Conservation (phyloP, 495 filamentous ascomycete genomes). For the Daldinia loculata region DNA sequence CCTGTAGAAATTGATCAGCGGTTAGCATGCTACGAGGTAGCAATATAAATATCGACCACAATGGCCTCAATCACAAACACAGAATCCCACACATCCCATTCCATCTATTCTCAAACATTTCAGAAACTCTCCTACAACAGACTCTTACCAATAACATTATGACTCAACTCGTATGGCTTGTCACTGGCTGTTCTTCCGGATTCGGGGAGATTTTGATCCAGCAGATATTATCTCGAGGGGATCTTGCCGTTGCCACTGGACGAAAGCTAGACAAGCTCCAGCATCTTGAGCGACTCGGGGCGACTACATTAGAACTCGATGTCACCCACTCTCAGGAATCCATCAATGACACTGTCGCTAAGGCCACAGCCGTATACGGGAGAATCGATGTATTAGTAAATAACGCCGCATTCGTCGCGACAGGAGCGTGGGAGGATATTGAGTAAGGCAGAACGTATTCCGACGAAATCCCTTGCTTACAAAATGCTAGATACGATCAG, state of each 20-base stretch:
- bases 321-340: background rate
- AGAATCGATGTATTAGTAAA: background rate
- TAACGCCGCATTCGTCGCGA: background rate
- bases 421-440: background rate
- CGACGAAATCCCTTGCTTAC: background rate
- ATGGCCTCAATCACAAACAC: background rate
- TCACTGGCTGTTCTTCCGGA: conserved; percentile 60
- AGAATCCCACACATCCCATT: background rate
- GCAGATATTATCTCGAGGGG: conserved; percentile 55
- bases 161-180: conserved; percentile 55
- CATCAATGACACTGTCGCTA: background rate
- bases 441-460: background rate
- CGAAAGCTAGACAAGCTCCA: conserved; percentile 53
- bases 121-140: background rate
- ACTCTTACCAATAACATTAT: background rate
- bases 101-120: background rate
- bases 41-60: background rate
- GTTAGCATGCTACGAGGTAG: background rate
- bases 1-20: background rate
- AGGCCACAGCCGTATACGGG: background rate
- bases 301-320: background rate
- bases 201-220: conserved; percentile 56
- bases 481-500: background rate
- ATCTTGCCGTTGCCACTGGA: conserved; percentile 61
- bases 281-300: conserved; percentile 39